Evolutionary conservation across 202 grass and related monocot genomes (phyloP), one percentile per base, ranked within the genome.

Genomic region (Carex arenaria): DNA sequence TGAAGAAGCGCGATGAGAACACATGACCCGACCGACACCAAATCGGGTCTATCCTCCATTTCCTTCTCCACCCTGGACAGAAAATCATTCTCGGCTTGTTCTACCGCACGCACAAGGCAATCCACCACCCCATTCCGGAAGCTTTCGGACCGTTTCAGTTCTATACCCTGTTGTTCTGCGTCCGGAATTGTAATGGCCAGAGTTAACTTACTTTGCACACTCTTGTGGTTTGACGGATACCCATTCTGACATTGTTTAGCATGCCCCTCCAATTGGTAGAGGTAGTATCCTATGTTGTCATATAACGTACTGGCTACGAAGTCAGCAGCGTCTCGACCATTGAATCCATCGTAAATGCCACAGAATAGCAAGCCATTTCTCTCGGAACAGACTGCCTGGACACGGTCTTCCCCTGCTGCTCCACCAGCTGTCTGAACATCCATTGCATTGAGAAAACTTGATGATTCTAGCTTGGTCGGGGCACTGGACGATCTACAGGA

Each of bases 321-420:
- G 88, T 99, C 96, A 82, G 96, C 96, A 66, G 93, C 93, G 92
- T 99, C 96, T 80, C 96, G 86, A n/a, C 96, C 96, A 72, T 99
- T 99, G 85, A 99, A 99, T 61, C 96, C 93, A 77, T 99, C 96
- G 77, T 99, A 99, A 74, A 99, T 92, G 40, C 96, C 96, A 87
- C 96, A 99, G 61, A 99, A 96, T 79, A 99, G 79, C 93, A 91
- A 89, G 84, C 96, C 96, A 80, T 99, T 96, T 89, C 91, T 93
- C 64, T 99, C 96, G 53, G 96, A 99, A 78, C 96, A 96, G n/a
- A 99, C 96, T 88, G 96, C 93, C 90, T 99, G 96, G 14, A 99
- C 96, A 68, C 96, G 91, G 84, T 99, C 96, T 91, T 99, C 96
- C 57, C 96, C 96, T 81, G 93, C 96, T 84, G 96, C 93, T 68